Evolutionary conservation across 2,329 filamentous ascomycete genomes (phyloP).

Genomic region (Leptographium procerum): DNA sequence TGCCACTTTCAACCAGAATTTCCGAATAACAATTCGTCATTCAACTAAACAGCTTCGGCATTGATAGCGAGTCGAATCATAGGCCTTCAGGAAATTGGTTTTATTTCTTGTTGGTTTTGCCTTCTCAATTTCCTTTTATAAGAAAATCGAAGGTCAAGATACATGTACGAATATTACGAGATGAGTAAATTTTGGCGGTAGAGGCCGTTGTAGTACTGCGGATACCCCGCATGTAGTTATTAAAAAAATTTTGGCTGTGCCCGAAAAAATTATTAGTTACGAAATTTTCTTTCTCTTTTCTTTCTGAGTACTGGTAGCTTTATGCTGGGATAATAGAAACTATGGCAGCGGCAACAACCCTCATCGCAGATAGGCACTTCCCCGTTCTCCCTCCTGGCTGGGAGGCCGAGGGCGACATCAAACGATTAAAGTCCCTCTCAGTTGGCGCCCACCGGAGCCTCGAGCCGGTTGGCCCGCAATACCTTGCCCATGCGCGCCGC

Average conservation of each 20-base stretch:
- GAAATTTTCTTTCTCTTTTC: neutral
- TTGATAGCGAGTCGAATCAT: no score
- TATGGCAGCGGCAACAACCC: constrained; percentile 52
- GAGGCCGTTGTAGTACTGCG: no score
- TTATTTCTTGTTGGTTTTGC: no score
- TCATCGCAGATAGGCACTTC: constrained; percentile 54
- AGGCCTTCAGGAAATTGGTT: no score
- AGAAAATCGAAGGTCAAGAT: no score
- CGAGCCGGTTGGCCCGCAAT: constrained; percentile 94
- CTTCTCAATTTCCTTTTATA: neutral
- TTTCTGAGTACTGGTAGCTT: neutral
- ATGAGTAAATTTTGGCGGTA: no score
- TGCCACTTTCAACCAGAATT: no score
- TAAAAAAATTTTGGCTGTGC: neutral
- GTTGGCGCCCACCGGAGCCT: constrained; percentile 73
- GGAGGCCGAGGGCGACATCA: constrained; percentile 86
- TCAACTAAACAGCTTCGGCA: no score
- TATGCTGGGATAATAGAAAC: constrained; percentile 12
- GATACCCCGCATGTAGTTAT: no score
- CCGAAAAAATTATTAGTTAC: neutral
- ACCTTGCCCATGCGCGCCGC: constrained; percentile 91
- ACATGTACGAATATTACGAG: no score
- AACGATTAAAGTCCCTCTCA: constrained; percentile 66
- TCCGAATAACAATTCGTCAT: no score
- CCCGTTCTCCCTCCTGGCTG: constrained; percentile 71